These are phyloP conservation scores for Penicillium cataractarum DNA, from an alignment of 495 filamentous ascomycete species.

Conservation along the genomic window DNA sequence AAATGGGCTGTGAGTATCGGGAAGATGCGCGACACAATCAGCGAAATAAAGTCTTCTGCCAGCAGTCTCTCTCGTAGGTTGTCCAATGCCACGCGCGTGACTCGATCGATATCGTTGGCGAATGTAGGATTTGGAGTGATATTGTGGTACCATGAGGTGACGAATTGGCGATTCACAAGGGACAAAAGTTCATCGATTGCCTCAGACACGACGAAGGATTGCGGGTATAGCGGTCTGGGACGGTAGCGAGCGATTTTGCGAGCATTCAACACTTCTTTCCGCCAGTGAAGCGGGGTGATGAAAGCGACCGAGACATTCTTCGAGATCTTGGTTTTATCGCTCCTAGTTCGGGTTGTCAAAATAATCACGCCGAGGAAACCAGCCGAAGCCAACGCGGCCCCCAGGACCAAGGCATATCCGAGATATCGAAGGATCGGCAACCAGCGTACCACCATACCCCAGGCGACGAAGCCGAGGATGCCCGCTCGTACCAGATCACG, in stretches of 20 bases:
- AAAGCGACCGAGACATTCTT: constrained; percentile 57
- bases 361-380: constrained; percentile 58
- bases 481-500: constrained; percentile 73
- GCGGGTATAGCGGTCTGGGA: constrained; percentile 68
- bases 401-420: constrained; percentile 75
- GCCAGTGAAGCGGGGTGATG: constrained; percentile 65
- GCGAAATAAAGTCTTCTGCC: constrained; percentile 75
- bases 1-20: constrained; percentile 92
- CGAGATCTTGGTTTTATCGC: constrained; percentile 31
- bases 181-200: constrained; percentile 80
- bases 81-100: constrained; percentile 73
- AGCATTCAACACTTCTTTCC: constrained; percentile 64
- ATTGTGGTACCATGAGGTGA: constrained; percentile 83
- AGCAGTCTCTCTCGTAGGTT: constrained; percentile 70
- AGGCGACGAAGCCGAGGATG: constrained; percentile 76
- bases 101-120: constrained; percentile 78
- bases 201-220: constrained; percentile 78
- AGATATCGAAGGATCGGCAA: constrained; percentile 77
- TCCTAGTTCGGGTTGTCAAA: constrained; percentile 57
- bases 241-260: constrained; percentile 54
- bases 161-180: constrained; percentile 79
- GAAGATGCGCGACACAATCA: constrained; percentile 78
- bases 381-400: constrained; percentile 58
- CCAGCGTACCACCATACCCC: constrained; percentile 82
- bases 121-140: constrained; percentile 85